Evolutionary conservation across 352 stramenopile species (phyloP).

Genomic region (Pythium biforme): DNA sequence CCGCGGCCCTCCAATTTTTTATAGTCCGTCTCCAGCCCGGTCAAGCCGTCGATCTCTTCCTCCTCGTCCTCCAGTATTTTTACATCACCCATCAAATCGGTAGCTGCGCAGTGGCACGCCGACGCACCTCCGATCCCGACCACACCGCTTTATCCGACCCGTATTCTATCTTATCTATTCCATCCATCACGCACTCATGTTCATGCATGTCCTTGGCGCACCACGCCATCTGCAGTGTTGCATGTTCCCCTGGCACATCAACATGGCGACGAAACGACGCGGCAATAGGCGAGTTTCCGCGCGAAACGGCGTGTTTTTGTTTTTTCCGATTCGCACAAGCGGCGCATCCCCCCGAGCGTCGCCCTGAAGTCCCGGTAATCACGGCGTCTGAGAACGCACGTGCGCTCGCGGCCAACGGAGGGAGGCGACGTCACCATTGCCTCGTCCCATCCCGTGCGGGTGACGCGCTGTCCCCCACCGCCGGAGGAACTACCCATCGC

Average conservation of each 20-base stretch:
- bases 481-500: too few relatives aligned
- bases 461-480: too few relatives aligned
- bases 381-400: background rate
- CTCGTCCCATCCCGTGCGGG: background rate
- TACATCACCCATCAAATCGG: too few relatives aligned
- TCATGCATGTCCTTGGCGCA: background rate
- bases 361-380: too few relatives aligned
- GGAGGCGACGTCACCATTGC: background rate
- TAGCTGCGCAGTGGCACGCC: too few relatives aligned
- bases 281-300: background rate
- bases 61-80: too few relatives aligned
- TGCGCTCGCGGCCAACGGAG: too few relatives aligned
- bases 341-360: background rate
- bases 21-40: too few relatives aligned
- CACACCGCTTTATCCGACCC: background rate
- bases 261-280: background rate
- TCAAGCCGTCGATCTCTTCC: too few relatives aligned
- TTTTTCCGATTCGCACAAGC: constrained; percentile 11
- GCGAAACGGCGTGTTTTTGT: background rate
- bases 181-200: background rate
- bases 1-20: background rate
- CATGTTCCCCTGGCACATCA: background rate
- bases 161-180: constrained; percentile 18
- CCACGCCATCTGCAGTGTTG: background rate
- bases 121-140: too few relatives aligned